A percentile compares a stretch with the other conserved stretches of the same genome.
phyloP scores from a whole-genome alignment of 2,329 filamentous ascomycete genomes.

The Ophiostoma australiae region DNA sequence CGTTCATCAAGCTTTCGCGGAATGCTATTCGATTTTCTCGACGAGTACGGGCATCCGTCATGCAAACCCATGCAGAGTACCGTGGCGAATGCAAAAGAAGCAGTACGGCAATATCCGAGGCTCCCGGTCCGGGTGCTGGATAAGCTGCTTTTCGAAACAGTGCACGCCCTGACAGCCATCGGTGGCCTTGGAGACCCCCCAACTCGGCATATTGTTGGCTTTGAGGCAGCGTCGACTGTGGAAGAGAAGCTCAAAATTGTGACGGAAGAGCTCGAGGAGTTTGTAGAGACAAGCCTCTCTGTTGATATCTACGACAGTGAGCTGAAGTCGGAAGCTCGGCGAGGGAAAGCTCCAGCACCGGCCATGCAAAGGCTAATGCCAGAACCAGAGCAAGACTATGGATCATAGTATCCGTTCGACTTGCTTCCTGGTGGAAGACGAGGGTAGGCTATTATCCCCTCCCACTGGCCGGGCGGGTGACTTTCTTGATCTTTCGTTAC shows the following conservation, averaged over 20 bases:
- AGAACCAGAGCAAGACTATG: not conserved
- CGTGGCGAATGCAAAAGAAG: conserved; percentile 55
- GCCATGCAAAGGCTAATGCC: not conserved
- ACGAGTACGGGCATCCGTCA: conserved; percentile 64
- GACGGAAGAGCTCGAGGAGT: conserved; percentile 93
- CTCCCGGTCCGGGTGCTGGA: conserved; percentile 65
- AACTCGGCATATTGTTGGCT: conserved; percentile 85
- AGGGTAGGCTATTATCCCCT: not conserved
- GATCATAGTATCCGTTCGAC: not conserved
- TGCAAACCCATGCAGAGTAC: conserved; percentile 34
- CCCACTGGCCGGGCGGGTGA: not conserved
- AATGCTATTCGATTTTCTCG: conserved; percentile 74
- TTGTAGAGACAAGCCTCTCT: conserved; percentile 80
- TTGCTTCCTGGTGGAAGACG: not conserved
- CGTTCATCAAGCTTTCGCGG: conserved; percentile 72
- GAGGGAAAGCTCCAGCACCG: conserved; percentile 29
- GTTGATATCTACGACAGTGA: conserved; percentile 69
- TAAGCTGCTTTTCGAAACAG: conserved; percentile 76
- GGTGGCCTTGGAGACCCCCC: conserved; percentile 95
- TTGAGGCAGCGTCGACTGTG: conserved; percentile 79
- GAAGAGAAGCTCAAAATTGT: conserved; percentile 96
- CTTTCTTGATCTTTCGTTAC: not conserved
- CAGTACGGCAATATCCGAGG: conserved; percentile 69
- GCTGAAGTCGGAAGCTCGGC: conserved; percentile 48
- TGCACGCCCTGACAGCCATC: conserved; percentile 85